phyloP scores from a whole-genome alignment of 371 early-diverging fungal species.

The Umbelopsis sp. region DNA sequence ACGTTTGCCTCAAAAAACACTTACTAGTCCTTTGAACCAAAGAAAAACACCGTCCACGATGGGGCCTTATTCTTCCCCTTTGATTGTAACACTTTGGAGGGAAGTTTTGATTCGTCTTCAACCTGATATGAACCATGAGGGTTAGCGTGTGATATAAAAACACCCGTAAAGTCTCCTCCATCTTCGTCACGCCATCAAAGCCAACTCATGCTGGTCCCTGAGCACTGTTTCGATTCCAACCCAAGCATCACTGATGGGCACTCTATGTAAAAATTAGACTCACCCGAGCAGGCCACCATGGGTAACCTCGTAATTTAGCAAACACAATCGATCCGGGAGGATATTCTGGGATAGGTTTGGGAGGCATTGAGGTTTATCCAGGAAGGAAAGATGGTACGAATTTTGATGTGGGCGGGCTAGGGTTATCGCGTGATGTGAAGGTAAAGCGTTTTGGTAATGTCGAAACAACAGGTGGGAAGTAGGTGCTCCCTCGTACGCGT shows the following conservation, averaged over 20 bases:
- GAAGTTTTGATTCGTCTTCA: slow-evolving; percentile 58
- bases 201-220: too few species aligned
- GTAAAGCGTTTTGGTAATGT: background rate
- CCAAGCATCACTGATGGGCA: too few species aligned
- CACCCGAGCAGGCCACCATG: slow-evolving; percentile 83
- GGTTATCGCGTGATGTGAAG: background rate
- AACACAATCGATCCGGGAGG: slow-evolving; percentile 67
- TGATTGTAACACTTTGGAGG: slow-evolving; percentile 56
- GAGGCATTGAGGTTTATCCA: slow-evolving; percentile 3
- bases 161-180: too few species aligned
- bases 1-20: slow-evolving; percentile 26
- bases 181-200: too few species aligned
- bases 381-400: background rate
- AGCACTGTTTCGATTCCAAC: too few species aligned
- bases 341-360: slow-evolving; percentile 32
- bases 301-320: slow-evolving; percentile 77
- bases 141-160: too few species aligned
- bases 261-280: slow-evolving; percentile 23
- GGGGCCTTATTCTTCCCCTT: slow-evolving; percentile 58
- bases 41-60: slow-evolving; percentile 69
- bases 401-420: background rate
- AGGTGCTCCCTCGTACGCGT: too few species aligned
- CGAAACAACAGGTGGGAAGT: slow-evolving; percentile 1
- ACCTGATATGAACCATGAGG: slow-evolving; percentile 39
- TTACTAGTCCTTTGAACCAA: slow-evolving; percentile 76